Base-by-base conservation (phyloP, 352 stramenopile species). In the Phytophthora pini region DNA sequence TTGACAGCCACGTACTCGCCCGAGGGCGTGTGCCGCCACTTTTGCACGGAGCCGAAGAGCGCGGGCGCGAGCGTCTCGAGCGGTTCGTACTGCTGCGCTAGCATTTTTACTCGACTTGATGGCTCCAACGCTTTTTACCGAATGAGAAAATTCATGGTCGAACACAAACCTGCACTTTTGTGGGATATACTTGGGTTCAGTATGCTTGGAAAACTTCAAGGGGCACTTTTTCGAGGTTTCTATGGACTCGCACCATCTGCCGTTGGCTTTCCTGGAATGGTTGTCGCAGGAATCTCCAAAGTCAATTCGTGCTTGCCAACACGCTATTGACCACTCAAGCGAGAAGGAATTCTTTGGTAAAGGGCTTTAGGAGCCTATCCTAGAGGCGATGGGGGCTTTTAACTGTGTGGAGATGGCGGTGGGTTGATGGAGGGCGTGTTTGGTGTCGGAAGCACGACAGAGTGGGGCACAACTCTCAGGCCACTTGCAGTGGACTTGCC, bases 1-100 rank as follows among this genome's bases (percentile, higher is more conserved):
- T 95, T 95, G 65, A 93, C 72, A 17, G 86, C 87, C 54, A 92
- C 83, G 49, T 75, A 61, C 47, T 92, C 80, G 44, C 75, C 71
- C 7, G 80, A 81, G 15, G 34, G 51, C 17, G 70, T 45, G 64
- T 94, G 71, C 17, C 76, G 77, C 67, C 81, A 90, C 61, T 85
- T 82, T 20, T 87, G 68, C 45, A 95, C 84, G 57, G 77, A 66
- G 20, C 87, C 87, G 53, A 89, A 95, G 27, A 95, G 79, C 56
- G 87, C 85, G 1, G 76, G 69, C 29, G 83, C 83, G 44, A 95
- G 74, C 57, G 71, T 82, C 58, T 77, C 74, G 12, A 93, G 65
- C 38, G 76, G 64, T 60, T 93, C 80, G 66, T 91, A 93, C 40
- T 77, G 60, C 22, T 58, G 56, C 39, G 22, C 44, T 34, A 65